Percentiles rank a stretch among this genome's conserved stretches.
Conservation (phyloP, 73 alveolate species). For the Paramecium sexaurelia region DNA sequence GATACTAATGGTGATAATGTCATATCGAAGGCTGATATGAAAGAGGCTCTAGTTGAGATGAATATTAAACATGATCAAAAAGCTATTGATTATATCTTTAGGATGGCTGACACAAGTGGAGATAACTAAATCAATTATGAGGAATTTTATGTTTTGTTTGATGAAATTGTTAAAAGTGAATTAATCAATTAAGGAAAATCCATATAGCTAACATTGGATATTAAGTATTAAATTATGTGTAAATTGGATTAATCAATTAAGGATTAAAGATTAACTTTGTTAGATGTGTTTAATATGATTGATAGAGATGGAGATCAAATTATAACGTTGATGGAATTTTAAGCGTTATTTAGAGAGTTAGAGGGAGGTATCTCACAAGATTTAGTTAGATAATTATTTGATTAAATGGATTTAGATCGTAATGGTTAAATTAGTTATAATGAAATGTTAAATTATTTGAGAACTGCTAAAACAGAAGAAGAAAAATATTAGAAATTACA, state of each 20-base stretch:
- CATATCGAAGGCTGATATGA: constrained; percentile 55
- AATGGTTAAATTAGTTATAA: constrained; percentile 61
- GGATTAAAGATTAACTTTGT: constrained; percentile 44
- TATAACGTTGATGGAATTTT: constrained; percentile 6
- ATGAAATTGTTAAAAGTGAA: constrained; percentile 54
- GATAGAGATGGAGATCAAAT: constrained; percentile 54
- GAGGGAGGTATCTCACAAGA: constrained; percentile 29
- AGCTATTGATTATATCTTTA: constrained; percentile 63
- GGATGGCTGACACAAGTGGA: constrained; percentile 66
- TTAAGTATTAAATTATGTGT: constrained; percentile 3
- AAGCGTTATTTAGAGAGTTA: not conserved
- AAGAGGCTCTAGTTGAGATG: constrained; percentile 4
- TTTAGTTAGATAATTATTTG: constrained; percentile 39
- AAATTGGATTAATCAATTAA: constrained; percentile 45
- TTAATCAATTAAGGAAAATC: constrained; percentile 33
- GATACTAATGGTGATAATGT: constrained; percentile 59
- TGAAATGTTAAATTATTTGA: constrained; percentile 55
- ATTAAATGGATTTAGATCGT: constrained; percentile 59
- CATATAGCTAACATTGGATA: not conserved
- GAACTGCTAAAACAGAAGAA: constrained; percentile 57
- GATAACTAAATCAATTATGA: constrained; percentile 56
- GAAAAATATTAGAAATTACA: constrained; percentile 33
- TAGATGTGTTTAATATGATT: constrained; percentile 50
- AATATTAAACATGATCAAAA: not conserved
- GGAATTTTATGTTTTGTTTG: constrained; percentile 63